These are phyloP conservation scores for Eutrema japonicum DNA, from an alignment of 345 rosid genomes.

Conservation along the genomic window DNA sequence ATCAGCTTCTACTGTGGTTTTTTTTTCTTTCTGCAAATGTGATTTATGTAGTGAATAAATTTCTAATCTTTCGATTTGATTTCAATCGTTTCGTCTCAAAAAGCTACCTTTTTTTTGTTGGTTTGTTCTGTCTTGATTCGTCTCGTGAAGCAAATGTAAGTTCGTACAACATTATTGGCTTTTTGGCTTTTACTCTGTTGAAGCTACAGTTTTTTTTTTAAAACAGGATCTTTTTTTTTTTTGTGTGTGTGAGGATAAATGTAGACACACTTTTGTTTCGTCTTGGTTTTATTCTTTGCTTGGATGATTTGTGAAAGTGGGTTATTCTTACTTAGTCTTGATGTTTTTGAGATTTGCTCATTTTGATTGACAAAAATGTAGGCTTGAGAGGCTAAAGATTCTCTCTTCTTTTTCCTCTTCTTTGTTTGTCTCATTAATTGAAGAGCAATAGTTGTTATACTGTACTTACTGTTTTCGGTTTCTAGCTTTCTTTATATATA, in stretches of 20 bases:
- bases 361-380: not conserved
- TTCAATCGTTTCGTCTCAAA: constrained; percentile 31
- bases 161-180: constrained; percentile 36
- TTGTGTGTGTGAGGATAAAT: constrained; percentile 3
- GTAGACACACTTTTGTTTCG: not conserved
- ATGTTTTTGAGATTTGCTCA: constrained; percentile 8
- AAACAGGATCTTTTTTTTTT: constrained; percentile 15
- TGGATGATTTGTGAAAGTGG: constrained; percentile 43
- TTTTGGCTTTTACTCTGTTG: constrained; percentile 38
- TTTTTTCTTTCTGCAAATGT: constrained; percentile 33
- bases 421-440: constrained; percentile 44
- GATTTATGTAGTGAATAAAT: constrained; percentile 28
- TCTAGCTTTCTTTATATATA: constrained; percentile 28
- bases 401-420: constrained; percentile 29
- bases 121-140: constrained; percentile 22
- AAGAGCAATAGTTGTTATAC: constrained; percentile 44
- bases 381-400: constrained; percentile 31
- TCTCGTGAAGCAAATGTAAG: constrained; percentile 46
- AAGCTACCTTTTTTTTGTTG: constrained; percentile 29
- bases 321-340: constrained; percentile 34
- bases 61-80: constrained; percentile 26
- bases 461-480: constrained; percentile 37
- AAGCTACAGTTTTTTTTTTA: constrained; percentile 24
- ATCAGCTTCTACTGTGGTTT: constrained; percentile 7
- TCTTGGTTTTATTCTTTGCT: constrained; percentile 51